Base-by-base conservation (phyloP, 2,329 filamentous ascomycete genomes). In the Trichoderma hamatum region DNA sequence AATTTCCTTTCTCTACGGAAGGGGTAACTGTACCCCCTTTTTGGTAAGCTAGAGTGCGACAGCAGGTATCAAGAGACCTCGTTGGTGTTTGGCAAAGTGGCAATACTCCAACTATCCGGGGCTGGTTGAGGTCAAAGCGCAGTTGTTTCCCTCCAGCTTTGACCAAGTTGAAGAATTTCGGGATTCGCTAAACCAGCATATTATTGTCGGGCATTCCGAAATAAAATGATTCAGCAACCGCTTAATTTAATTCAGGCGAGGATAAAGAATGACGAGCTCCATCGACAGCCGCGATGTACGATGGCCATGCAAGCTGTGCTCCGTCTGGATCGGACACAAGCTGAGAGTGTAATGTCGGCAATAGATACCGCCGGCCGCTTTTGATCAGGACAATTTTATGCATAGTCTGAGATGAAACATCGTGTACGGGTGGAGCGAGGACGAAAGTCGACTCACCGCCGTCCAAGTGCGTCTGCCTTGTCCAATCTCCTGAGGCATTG, bases 381-480 rank as follows among this genome's bases (percentile, higher is more conserved):
- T 43, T 59, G 64, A 34, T 36, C 32, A 60, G 30, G 46, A 46
- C 32, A 61, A 26, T 30, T 68, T 68, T 68, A 68, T 68, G 66
- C 66, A 68, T 68, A 62, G 55, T 52, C 58, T 19, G 34, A 24
- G 56, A 68, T 63, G 66, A 68, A 56, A 68, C 66, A 63, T 26
- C 28, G 64, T n/a, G 32, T 13, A 30, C 5, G 2, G 32, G 64
- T 60, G 34, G 56, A 60, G 65, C 65, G 43, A 54, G 21, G 43
- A 34, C 43, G 56, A 60, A 55, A 55, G 30, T 43, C 9, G 43
- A 26, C 43, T 68, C 66, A 68, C 66, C 66, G 66, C 66, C 46
- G 46, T 34, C n/a, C 28, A 49, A 14, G 46, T 21, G 26, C 10
- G 30, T 64, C 46, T 36, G 49, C 65, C 43, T 34, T 4, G 49